Evolutionary conservation across 345 rosid species (phyloP).

Genomic region (Dimocarpus longan): DNA sequence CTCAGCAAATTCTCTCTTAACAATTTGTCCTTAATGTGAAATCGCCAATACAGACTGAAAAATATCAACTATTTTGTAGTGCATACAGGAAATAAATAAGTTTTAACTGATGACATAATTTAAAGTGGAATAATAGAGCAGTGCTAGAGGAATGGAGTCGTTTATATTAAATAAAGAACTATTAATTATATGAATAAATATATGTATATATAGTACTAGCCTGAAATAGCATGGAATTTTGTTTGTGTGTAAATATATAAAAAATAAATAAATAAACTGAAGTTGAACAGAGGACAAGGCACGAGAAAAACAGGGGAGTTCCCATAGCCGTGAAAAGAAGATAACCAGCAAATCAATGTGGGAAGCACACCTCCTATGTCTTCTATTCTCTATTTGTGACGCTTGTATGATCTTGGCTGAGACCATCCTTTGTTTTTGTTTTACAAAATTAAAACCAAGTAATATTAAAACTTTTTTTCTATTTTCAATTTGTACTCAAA

Average conservation of each 20-base stretch:
- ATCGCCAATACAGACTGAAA: neutral
- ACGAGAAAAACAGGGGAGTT: constrained; percentile 11
- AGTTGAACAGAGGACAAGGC: constrained; percentile 20
- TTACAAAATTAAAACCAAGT: too few species aligned
- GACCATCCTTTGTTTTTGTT: neutral
- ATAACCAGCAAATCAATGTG: constrained; percentile 13
- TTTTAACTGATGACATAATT: too few species aligned
- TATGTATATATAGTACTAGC: too few species aligned
- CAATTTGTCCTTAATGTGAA: too few species aligned
- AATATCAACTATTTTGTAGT: too few species aligned
- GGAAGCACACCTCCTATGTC: constrained; percentile 2
- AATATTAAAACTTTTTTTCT: too few species aligned
- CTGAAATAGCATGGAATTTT: too few species aligned
- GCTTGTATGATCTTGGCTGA: neutral
- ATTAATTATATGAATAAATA: neutral
- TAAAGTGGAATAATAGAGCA: neutral
- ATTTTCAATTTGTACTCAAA: neutral
- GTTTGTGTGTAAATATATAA: neutral
- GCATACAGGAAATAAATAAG: too few species aligned
- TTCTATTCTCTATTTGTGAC: constrained; percentile 6
- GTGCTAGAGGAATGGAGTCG: too few species aligned
- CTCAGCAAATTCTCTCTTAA: too few species aligned
- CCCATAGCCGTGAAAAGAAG: constrained; percentile 17
- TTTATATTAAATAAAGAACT: neutral
- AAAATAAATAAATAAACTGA: too few species aligned